These are phyloP conservation scores for Epichloe uncinata DNA, from an alignment of 2,329 filamentous ascomycete genomes.

Conservation along the genomic window DNA sequence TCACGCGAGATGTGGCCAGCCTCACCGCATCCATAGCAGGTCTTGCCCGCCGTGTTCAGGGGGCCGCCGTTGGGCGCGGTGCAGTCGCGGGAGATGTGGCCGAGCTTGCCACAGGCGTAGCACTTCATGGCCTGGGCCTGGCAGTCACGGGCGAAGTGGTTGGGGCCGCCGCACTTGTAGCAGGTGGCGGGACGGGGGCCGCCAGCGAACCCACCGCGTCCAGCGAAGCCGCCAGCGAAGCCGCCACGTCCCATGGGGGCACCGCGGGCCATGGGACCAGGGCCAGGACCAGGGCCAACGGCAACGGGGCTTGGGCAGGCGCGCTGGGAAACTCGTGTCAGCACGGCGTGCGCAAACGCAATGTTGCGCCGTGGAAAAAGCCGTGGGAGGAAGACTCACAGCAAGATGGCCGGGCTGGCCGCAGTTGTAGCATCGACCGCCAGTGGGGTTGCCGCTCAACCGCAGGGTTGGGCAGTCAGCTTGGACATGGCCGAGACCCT, in stretches of 20 bases:
- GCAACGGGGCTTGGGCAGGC: constrained; percentile 60
- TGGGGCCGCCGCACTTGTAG: constrained; percentile 72
- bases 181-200: constrained; percentile 56
- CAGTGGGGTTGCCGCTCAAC: constrained; percentile 67
- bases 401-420: constrained; percentile 87
- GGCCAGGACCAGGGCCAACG: constrained; percentile 31
- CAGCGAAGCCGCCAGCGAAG: constrained; percentile 33
- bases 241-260: constrained; percentile 50
- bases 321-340: constrained; percentile 36
- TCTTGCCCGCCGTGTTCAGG: constrained; percentile 92
- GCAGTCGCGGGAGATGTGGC: constrained; percentile 88
- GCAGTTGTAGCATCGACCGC: constrained; percentile 93
- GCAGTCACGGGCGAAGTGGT: constrained; percentile 97
- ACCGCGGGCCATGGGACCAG: constrained; percentile 49
- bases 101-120: constrained; percentile 91
- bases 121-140: constrained; percentile 98
- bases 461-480: constrained; percentile 96
- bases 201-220: constrained; percentile 63
- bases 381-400: constrained; percentile 33
- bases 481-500: constrained; percentile 95
- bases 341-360: background rate
- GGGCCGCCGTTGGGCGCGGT: constrained; percentile 93
- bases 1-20: constrained; percentile 93
- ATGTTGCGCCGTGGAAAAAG: too few relatives aligned
- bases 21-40: constrained; percentile 95